Evolutionary conservation across 805 yeast species (phyloP).

Genomic region (Suhomyces kilbournensis): DNA sequence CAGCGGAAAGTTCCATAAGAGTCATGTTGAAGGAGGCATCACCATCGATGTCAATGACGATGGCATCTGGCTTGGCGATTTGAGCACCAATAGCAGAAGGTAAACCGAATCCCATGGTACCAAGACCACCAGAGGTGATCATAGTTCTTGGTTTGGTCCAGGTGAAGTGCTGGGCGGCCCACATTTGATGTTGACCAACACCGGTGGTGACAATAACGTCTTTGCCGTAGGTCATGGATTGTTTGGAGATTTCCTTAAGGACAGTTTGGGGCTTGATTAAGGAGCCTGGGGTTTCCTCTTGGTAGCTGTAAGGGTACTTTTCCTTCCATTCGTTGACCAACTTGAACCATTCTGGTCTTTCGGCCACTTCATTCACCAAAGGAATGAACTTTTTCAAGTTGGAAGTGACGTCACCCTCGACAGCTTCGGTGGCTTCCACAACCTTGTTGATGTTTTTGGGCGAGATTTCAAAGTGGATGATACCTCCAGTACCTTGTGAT

Average conservation of each 20-base stretch:
- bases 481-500: conserved; percentile 86
- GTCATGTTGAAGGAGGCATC: conserved; percentile 99
- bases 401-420: conserved; percentile 91
- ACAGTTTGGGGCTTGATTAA: conserved; percentile 91
- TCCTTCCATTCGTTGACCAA: conserved; percentile 78
- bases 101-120: conserved; percentile 97
- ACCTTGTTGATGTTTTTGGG: conserved; percentile 98
- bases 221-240: conserved; percentile 59
- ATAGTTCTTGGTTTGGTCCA: conserved; percentile 92
- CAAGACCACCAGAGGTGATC: conserved; percentile 98
- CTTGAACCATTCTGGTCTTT: conserved; percentile 77
- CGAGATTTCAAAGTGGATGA: conserved; percentile 90
- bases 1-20: conserved; percentile 85
- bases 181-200: conserved; percentile 99
- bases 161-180: conserved; percentile 98
- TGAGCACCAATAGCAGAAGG: conserved; percentile 99
- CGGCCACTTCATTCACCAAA: conserved; percentile 56
- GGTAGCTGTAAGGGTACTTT: conserved; percentile 82
- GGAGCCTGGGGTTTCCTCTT: conserved; percentile 74
- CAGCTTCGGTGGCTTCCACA: conserved; percentile 91
- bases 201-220: conserved; percentile 93
- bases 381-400: conserved; percentile 76
- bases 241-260: conserved; percentile 70
- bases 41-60: conserved; percentile 96
- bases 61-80: conserved; percentile 89